Base-by-base conservation (phyloP, 2,329 filamentous ascomycete species). In the Cladosporium sp. region DNA sequence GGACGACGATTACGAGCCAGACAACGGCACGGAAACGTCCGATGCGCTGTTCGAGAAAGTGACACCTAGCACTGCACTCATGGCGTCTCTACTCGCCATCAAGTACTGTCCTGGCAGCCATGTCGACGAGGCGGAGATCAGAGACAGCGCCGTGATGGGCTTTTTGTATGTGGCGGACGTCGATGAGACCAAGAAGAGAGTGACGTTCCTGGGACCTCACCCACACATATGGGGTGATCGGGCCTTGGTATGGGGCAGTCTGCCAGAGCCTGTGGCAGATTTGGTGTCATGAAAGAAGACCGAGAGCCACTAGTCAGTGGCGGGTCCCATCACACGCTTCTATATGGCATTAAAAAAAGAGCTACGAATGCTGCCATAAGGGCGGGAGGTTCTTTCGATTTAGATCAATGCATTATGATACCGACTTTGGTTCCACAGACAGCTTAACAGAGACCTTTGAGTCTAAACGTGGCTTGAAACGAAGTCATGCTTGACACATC, bases 101-200 rank as follows among this genome's bases (percentile, higher is more conserved):
- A 91, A 95, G 73, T 68, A 91, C 89, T 45, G 81, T 83, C 2
- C 74, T 83, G 68, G 68, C 0, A 85, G 83, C 47, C 91, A 94
- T 60, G 76, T 82, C 0, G 82, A 88, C 6, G 85, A 90, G 48
- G 82, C 84, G 1, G 86, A 58, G 56, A 58, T 97, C 44, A 83
- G 90, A 12, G 88, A 92, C 65, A 86, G 91, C 7, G 88, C 87
- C 57, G 86, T 97, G 28, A 88, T 95, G 82, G 94, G 94, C 0
- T 99, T 96, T 68, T 82, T 97, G 28, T 97, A 96, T 68, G 89
- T 97, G 15, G 88, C 90, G 0, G 90, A 96, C 61, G 90, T 97
- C 3, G 92, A 99, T 68, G 89, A 90, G 68, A 87, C 88, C 65
- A 89, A 89, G 72, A 85, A 85, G 64, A 89, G 89, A 71, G 79